A percentile compares a stretch with the other conserved stretches of the same genome.
Conservation (phyloP, 2,329 filamentous ascomycete species). For the Zasmidium citrigriseum region DNA sequence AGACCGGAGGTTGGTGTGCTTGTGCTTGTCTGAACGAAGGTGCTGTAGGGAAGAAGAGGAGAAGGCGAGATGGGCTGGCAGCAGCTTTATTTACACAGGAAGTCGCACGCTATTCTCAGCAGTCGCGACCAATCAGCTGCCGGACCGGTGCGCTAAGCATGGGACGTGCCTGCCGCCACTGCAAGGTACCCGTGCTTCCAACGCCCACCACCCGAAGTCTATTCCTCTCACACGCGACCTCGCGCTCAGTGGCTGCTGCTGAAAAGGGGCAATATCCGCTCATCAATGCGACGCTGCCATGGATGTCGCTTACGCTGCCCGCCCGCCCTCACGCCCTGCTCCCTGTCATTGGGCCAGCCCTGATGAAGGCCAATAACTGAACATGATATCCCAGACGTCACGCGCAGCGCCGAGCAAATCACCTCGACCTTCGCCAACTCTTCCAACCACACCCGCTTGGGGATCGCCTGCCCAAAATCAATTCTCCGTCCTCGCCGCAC, state of each 20-base stretch:
- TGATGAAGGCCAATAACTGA: too few relatives aligned
- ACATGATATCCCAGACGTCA: not conserved
- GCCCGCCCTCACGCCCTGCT: not conserved
- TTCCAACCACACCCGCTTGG: not conserved
- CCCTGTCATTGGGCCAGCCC: not conserved
- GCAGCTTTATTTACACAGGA: not conserved
- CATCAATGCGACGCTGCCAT: not conserved
- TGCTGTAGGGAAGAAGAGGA: slow-evolving; percentile 8
- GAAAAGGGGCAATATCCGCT: slow-evolving; percentile 1
- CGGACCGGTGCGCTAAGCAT: not conserved
- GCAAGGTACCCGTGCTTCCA: slow-evolving; percentile 4
- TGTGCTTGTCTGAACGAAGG: slow-evolving; percentile 4
- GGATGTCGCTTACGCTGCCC: not conserved
- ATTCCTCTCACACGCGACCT: not conserved
- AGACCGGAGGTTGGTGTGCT: not conserved
- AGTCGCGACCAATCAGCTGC: not conserved
- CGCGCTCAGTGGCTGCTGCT: not conserved
- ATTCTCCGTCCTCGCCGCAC: not conserved
- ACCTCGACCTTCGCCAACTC: not conserved
- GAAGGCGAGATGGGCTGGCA: not conserved
- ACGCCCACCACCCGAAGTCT: not conserved
- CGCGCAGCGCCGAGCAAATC: too few relatives aligned
- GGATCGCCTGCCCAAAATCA: not conserved
- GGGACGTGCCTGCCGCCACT: not conserved
- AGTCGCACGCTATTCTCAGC: not conserved